Evolutionary conservation across 179 eudicot genomes (phyloP).

Genomic region (Carnegiea gigantea): DNA sequence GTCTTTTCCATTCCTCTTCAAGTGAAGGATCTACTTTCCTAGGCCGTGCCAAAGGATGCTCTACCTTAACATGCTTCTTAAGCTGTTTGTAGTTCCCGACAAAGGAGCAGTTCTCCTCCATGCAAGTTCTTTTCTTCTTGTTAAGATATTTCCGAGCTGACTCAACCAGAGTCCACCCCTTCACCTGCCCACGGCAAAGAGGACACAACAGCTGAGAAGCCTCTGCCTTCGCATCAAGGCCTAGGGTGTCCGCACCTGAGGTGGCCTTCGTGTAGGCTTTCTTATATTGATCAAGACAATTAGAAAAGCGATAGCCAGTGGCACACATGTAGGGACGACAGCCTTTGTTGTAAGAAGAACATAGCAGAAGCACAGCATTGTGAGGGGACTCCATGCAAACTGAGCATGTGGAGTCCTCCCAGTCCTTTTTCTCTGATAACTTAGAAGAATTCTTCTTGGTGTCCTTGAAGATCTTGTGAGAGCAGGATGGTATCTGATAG

Average conservation of each 20-base stretch:
- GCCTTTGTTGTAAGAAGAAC: slow-evolving; percentile 79
- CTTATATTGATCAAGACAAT: slow-evolving; percentile 75
- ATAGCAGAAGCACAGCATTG: slow-evolving; percentile 82
- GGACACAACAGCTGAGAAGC: slow-evolving; percentile 61
- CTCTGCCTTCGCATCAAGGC: slow-evolving; percentile 32
- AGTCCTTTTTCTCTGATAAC: slow-evolving; percentile 62
- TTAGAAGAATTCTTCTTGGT: slow-evolving; percentile 34
- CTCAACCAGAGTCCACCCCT: slow-evolving; percentile 83
- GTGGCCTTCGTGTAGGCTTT: slow-evolving; percentile 61
- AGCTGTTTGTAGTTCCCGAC: slow-evolving; percentile 70
- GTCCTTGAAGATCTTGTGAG: slow-evolving; percentile 48
- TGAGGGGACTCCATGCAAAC: slow-evolving; percentile 88
- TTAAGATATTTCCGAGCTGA: slow-evolving; percentile 63
- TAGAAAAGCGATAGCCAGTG: slow-evolving; percentile 72
- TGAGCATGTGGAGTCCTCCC: slow-evolving; percentile 71
- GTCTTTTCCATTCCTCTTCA: slow-evolving; percentile 69
- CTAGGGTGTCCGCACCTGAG: slow-evolving; percentile 23
- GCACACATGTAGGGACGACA: slow-evolving; percentile 94
- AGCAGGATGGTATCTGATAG: slow-evolving; percentile 32
- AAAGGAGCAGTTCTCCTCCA: slow-evolving; percentile 69
- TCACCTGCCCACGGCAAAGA: slow-evolving; percentile 83
- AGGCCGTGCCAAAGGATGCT: slow-evolving; percentile 65
- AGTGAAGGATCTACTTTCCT: slow-evolving; percentile 69
- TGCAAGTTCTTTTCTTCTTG: slow-evolving; percentile 59
- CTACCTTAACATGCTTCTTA: slow-evolving; percentile 64